These are phyloP conservation scores for Barnettozyma californica DNA, from an alignment of 805 yeast genomes.

Conservation along the genomic window DNA sequence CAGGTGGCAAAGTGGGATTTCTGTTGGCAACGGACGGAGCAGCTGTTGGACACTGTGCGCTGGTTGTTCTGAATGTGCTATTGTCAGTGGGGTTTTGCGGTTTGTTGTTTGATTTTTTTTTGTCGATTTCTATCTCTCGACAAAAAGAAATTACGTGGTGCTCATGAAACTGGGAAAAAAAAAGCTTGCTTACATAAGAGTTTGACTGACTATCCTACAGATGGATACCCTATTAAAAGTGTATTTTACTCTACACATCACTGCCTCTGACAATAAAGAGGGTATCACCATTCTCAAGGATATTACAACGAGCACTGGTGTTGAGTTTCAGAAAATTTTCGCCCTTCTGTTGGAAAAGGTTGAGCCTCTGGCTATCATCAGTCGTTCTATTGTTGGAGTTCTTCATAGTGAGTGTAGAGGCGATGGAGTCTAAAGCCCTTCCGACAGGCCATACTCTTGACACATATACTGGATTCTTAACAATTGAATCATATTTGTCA, in stretches of 20 bases:
- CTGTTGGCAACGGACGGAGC: neutral
- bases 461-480: slow-evolving; percentile 17
- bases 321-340: slow-evolving; percentile 14
- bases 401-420: slow-evolving; percentile 15
- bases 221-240: no score
- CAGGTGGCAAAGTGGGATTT: neutral
- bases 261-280: slow-evolving; percentile 23
- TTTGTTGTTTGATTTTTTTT: slow-evolving; percentile 1
- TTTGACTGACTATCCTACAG: no score
- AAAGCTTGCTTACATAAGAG: neutral
- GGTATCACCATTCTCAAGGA: slow-evolving; percentile 16
- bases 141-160: slow-evolving; percentile 1
- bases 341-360: slow-evolving; percentile 15
- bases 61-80: neutral
- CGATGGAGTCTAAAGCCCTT: slow-evolving; percentile 22
- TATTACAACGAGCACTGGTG: slow-evolving; percentile 18
- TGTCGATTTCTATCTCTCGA: neutral
- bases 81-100: neutral
- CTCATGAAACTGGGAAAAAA: neutral
- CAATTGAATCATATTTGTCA: slow-evolving; percentile 16
- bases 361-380: slow-evolving; percentile 17
- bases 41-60: neutral
- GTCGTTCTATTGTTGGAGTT: slow-evolving; percentile 23
- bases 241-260: slow-evolving; percentile 1
- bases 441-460: slow-evolving; percentile 26